Conservation (phyloP, 768 basidiomycete species). For the Hypholoma fasciculare region DNA sequence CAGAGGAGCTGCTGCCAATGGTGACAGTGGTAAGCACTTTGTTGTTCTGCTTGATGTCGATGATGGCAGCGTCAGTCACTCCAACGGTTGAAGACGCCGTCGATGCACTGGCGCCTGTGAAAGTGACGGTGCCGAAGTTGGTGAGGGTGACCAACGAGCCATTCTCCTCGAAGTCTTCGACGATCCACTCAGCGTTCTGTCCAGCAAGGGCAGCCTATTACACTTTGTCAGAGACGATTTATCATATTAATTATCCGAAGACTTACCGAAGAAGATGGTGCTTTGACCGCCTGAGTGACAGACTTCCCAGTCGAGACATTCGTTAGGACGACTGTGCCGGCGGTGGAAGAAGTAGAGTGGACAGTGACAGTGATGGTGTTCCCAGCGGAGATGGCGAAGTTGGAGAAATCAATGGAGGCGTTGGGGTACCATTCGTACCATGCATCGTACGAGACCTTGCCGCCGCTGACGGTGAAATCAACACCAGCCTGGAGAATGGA, state of each 20-base stretch:
- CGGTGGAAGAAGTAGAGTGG: conserved; percentile 13
- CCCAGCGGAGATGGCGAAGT: conserved; percentile 15
- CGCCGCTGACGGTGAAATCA: conserved; percentile 19
- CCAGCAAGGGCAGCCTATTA: conserved; percentile 14
- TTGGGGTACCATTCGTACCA: conserved; percentile 22
- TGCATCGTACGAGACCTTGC: conserved; percentile 17
- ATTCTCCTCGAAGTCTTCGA: conserved; percentile 20
- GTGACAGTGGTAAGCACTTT: conserved; percentile 11
- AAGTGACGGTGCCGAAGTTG: conserved; percentile 20
- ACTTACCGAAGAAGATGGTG: conserved; percentile 14
- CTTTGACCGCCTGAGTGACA: conserved; percentile 17
- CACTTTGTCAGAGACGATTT: too few species aligned
- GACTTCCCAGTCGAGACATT: conserved; percentile 17
- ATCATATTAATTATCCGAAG: neutral
- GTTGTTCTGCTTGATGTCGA: conserved; percentile 16
- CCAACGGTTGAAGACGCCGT: conserved; percentile 8
- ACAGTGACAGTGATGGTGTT: conserved; percentile 19
- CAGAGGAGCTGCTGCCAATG: conserved; percentile 6
- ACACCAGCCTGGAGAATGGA: conserved; percentile 19
- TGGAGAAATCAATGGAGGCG: conserved; percentile 15
- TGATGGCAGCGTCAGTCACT: conserved; percentile 12
- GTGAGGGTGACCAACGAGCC: conserved; percentile 15
- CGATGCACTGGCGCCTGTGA: conserved; percentile 17
- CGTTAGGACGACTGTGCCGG: conserved; percentile 16
- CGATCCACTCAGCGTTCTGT: conserved; percentile 22